Evolutionary conservation across 371 early-diverging fungal genomes (phyloP), one percentile per base, ranked within the genome.

Genomic region (Circinella minor): DNA sequence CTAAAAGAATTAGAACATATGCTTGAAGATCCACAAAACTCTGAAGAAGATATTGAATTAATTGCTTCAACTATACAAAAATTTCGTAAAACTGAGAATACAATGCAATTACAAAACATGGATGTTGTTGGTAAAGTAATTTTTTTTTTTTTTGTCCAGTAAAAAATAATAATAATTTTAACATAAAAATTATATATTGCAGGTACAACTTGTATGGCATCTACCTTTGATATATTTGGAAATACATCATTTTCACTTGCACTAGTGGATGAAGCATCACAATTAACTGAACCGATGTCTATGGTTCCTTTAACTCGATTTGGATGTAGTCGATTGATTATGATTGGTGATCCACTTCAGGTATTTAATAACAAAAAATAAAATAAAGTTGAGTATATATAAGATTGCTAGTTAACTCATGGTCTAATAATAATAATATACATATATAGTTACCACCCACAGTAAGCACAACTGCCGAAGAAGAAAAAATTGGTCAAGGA

Each of bases 301-400:
- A 77, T 98, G 71, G 88, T 98, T 0, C 98, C 98, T 0, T 65
- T 97, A 46, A 72, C 84, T 4, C 80, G 90, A 13, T 91, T 94
- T 49, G 72, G 82, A 9, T 85, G 88, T 27, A 79, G 84, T 54
- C 81, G 88, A 17, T 72, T 94, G 7, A 82, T 99, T 11, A 81
- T 98, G 62, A 93, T 98, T 43, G 99, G 99, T 15, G 99, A 99
- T 75, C 99, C 98, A 1, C 74, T 88, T 20, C 86, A 85, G 76
- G 82, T 81, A 74, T 39, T 14, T 4, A 10, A 43, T 43, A 43
- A 43, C 43, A 6, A 43, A 43, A 9, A 43, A 43, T 63, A 63
- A 20, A 47, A 36, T 6, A 38, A 27, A 34, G 55, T 15, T 18
- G 15, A n/a, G 6, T 27, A 60, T 60, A 60, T 34, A 60, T 34